Base-by-base conservation (phyloP, 2,329 filamentous ascomycete species). In the Fusarium acutatum region DNA sequence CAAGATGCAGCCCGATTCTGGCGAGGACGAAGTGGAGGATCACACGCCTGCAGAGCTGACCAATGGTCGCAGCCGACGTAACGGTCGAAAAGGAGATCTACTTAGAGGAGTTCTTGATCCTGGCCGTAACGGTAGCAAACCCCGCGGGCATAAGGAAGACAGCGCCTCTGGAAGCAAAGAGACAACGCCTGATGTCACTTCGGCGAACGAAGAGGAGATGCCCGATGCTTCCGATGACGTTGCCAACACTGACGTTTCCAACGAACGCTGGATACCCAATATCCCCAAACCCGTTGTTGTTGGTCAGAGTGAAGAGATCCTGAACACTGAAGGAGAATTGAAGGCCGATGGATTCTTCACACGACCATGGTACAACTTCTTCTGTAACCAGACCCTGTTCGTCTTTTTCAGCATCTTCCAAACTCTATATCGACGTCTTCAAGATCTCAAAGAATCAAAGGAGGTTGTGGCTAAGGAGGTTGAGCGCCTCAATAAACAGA, bases 331-430 rank as follows among this genome's bases (percentile, higher is more conserved):
- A 74, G 89, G 87, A 79, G 91, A 87, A 83, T 89, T 89, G 77
- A 96, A 88, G 86, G 93, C 84, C 69, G 94, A 97, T 69, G 93
- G 95, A 58, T 91, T 93, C 65, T 97, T 96, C 83, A 88, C 88
- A 75, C 93, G 95, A 52, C 91, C 91, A 17, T 91, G 90, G 83
- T 97, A 94, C 85, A 96, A 96, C 80, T 90, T 98, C 80, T 99
- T 97, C 84, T 92, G 92, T 81, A 98, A 98, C 81, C 90, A 94
- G 77, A 94, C 93, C 7, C 92, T 99, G 67, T 97, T 95, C 80
- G 95, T 96, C 82, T 98, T 99, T 87, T 93, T 99, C 85, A 94
- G 93, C 75, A 92, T 97, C 69, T 96, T 99, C 81, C 91, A 97
- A 79, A 93, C 93, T n/a, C 86, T 99, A 10, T 98, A 97, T 83